Conservation (phyloP, 2,329 filamentous ascomycete genomes). For the Arthrobotrys pseudoclavata region DNA sequence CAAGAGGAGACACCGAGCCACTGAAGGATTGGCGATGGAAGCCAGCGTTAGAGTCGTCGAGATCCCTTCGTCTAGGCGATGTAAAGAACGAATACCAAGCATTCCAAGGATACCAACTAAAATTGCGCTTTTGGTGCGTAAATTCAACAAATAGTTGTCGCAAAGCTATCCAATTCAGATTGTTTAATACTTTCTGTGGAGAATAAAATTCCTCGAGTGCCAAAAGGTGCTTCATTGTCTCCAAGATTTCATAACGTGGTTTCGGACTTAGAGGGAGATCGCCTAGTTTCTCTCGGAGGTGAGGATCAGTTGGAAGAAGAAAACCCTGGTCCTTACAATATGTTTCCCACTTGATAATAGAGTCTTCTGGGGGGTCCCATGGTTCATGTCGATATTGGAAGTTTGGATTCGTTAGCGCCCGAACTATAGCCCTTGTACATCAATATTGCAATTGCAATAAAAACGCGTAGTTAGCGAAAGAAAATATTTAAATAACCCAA, state of each 20-base stretch:
- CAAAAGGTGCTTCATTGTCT: neutral
- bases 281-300: no score
- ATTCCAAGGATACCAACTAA: neutral
- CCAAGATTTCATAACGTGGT: neutral
- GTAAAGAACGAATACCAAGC: neutral
- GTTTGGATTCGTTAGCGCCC: slow-evolving; percentile 3
- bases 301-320: no score
- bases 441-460: no score
- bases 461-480: no score
- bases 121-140: neutral
- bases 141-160: neutral
- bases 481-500: no score
- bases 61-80: no score
- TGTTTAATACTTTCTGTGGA: neutral
- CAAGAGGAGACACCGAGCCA: no score
- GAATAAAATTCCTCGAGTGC: neutral
- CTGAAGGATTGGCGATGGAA: no score
- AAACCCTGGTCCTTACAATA: no score
- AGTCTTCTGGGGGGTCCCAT: neutral
- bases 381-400: slow-evolving; percentile 22
- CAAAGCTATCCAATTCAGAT: neutral
- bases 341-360: no score
- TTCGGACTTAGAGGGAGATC: neutral
- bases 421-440: slow-evolving; percentile 12
- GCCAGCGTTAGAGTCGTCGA: no score